phyloP scores from a whole-genome alignment of 1,284 basidiomycete genomes.

The Cerrena zonata region DNA sequence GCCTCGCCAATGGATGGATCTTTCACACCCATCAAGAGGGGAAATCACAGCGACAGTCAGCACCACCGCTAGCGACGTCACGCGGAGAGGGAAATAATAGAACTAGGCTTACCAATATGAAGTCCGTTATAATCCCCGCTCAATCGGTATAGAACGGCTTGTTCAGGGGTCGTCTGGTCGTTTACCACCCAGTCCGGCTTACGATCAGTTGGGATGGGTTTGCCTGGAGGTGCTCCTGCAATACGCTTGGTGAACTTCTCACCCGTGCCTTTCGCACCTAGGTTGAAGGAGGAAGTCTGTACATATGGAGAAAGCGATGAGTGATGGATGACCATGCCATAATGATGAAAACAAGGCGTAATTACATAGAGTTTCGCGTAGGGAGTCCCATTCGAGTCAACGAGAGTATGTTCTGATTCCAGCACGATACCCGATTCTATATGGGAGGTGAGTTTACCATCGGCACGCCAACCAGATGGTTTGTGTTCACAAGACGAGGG shows the following conservation, averaged over 20 bases:
- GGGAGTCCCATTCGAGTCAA: constrained; percentile 54
- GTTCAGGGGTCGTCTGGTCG: constrained; percentile 68
- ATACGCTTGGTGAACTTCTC: constrained; percentile 64
- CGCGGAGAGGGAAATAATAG: not conserved
- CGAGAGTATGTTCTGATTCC: constrained; percentile 56
- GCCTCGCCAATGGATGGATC: constrained; percentile 67
- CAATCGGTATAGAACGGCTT: constrained; percentile 73
- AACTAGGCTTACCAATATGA: constrained; percentile 57
- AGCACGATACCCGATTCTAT: constrained; percentile 73
- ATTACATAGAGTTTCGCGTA: constrained; percentile 71
- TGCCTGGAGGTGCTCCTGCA: constrained; percentile 60
- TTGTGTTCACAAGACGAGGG: not conserved
- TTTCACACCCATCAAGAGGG: constrained; percentile 23
- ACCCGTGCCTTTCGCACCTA: constrained; percentile 70
- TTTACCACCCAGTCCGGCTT: constrained; percentile 63
- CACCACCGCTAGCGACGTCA: not conserved
- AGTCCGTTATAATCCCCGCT: constrained; percentile 83
- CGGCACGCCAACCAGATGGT: not conserved
- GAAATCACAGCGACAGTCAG: not conserved
- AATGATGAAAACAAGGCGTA: not conserved
- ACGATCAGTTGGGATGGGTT: constrained; percentile 61
- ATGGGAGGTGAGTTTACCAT: not conserved
- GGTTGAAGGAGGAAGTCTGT: constrained; percentile 67
- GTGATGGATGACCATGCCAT: not conserved
- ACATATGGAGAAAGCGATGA: not conserved